These are phyloP conservation scores for Aurifilum marmelostoma DNA, from an alignment of 2,329 filamentous ascomycete genomes.

Conservation along the genomic window DNA sequence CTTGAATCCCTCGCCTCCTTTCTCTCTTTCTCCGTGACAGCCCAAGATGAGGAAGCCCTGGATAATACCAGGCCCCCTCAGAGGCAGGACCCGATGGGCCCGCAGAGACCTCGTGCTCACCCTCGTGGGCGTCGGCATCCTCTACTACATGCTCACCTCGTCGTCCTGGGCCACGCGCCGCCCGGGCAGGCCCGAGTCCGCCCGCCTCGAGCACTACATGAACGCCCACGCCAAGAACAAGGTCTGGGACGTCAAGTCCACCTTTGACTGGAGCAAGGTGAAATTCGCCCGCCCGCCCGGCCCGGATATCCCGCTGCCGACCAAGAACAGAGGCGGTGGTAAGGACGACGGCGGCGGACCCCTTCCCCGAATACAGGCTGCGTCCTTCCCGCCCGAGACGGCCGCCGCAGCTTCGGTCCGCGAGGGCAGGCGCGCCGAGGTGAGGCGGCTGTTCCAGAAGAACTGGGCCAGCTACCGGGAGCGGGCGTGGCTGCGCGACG, in stretches of 20 bases:
- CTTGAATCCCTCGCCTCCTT: background rate
- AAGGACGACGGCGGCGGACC: constrained; percentile 10
- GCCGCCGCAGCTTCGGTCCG: constrained; percentile 33
- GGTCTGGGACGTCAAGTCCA: constrained; percentile 33
- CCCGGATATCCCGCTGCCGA: constrained; percentile 35
- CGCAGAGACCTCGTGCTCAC: constrained; percentile 14
- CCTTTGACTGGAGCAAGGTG: constrained; percentile 44
- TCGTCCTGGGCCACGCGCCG: background rate
- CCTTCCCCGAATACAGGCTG: constrained; percentile 43
- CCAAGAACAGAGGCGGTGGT: background rate
- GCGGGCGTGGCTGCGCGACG: constrained; percentile 53
- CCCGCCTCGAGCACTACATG: constrained; percentile 38
- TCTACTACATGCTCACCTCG: constrained; percentile 24
- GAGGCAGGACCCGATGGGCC: constrained; percentile 16
- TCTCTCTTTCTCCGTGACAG: background rate
- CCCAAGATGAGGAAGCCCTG: constrained; percentile 10
- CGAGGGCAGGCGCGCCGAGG: constrained; percentile 38
- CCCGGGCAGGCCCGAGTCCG: constrained; percentile 8
- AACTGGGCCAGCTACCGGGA: constrained; percentile 51
- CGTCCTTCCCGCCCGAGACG: constrained; percentile 35
- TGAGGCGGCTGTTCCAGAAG: constrained; percentile 40
- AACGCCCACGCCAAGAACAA: constrained; percentile 33
- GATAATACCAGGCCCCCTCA: constrained; percentile 15
- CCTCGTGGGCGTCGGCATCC: constrained; percentile 18
- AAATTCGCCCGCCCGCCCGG: constrained; percentile 34